These are phyloP conservation scores for Populus euphratica DNA, from an alignment of 345 rosid genomes.

Conservation along the genomic window DNA sequence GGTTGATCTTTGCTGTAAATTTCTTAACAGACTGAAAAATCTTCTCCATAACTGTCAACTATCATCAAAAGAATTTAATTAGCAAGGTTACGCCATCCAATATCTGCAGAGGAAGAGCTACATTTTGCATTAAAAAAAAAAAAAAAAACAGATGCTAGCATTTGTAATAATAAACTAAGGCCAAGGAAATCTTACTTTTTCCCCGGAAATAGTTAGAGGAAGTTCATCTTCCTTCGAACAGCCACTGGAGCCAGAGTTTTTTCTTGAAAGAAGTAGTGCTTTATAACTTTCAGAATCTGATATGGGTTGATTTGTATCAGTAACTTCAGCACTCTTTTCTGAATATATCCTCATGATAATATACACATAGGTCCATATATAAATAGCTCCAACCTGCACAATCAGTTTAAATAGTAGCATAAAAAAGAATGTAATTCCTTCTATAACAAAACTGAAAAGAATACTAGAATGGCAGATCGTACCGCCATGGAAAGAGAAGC, in stretches of 20 bases:
- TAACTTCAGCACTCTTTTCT: not conserved
- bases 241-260: not conserved
- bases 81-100: not conserved
- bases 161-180: not conserved
- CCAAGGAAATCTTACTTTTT: not conserved
- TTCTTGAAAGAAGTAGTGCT: not conserved
- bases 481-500: conserved; percentile 51
- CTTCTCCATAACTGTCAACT: not conserved
- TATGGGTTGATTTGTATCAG: not conserved
- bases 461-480: not conserved
- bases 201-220: not conserved
- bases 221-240: not conserved
- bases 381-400: conserved; percentile 35
- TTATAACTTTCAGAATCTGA: not conserved
- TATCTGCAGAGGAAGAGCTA: too few relatives aligned
- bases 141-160: not conserved
- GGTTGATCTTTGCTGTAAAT: not conserved
- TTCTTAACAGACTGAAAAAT: not conserved
- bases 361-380: conserved; percentile 39
- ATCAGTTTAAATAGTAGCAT: not conserved
- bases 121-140: too few relatives aligned
- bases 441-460: not conserved
- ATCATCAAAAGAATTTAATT: not conserved
- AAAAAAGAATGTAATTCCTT: not conserved
- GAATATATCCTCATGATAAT: conserved; percentile 27